These are phyloP conservation scores for Macrolepiota albuminosa DNA, from an alignment of 768 basidiomycete species.

Conservation along the genomic window DNA sequence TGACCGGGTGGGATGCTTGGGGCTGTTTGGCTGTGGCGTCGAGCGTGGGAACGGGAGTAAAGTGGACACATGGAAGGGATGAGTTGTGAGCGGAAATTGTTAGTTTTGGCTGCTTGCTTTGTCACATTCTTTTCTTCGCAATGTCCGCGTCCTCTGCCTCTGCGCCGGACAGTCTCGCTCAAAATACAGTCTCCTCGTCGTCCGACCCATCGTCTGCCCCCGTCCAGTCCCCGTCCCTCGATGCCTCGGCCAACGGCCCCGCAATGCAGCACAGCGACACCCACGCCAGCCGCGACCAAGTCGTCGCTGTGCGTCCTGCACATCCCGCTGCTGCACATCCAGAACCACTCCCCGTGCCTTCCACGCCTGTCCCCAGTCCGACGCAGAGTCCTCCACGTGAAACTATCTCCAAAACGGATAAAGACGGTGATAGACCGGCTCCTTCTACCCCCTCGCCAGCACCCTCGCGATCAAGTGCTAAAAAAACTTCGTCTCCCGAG, in stretches of 20 bases:
- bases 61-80: conserved; percentile 13
- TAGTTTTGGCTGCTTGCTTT: conserved; percentile 5
- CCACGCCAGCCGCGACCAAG: background rate
- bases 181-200: conserved; percentile 5
- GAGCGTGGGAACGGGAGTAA: conserved; percentile 11
- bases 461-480: conserved; percentile 6
- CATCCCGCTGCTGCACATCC: conserved; percentile 4
- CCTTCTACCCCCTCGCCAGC: conserved; percentile 10
- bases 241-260: conserved; percentile 10
- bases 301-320: background rate
- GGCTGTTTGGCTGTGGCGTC: conserved; percentile 9
- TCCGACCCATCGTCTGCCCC: conserved; percentile 2
- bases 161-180: conserved; percentile 1
- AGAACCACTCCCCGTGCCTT: conserved; percentile 6
- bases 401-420: conserved; percentile 13
- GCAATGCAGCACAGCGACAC: background rate
- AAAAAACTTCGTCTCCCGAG: conserved; percentile 12
- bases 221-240: conserved; percentile 8
- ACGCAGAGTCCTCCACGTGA: conserved; percentile 12
- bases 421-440: conserved; percentile 15
- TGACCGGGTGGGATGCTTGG: conserved; percentile 8
- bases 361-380: conserved; percentile 1
- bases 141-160: conserved; percentile 14
- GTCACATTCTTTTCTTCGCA: conserved; percentile 4
- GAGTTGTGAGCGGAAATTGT: conserved; percentile 11